These are phyloP conservation scores for Cunninghamia lanceolata DNA, from an alignment of 75 land plant genomes.

Conservation along the genomic window DNA sequence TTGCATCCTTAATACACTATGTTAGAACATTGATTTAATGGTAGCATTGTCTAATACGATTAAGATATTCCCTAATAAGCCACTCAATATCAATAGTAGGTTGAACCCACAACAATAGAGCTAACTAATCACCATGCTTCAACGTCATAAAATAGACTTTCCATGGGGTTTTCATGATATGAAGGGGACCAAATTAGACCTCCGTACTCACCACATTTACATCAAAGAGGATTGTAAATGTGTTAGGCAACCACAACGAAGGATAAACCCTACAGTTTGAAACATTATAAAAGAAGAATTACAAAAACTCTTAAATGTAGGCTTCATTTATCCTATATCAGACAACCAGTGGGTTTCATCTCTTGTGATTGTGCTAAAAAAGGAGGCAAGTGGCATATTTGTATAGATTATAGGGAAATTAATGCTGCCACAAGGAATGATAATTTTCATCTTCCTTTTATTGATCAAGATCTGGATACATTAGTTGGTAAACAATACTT, in stretches of 20 bases:
- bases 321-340: background rate
- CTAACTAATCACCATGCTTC: background rate
- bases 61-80: background rate
- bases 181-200: background rate
- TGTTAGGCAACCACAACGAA: background rate
- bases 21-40: background rate
- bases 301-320: background rate
- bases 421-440: background rate
- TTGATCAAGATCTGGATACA: background rate
- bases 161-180: background rate
- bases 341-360: background rate
- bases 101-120: background rate
- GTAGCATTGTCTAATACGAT: background rate
- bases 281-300: background rate
- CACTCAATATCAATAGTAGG: background rate
- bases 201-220: background rate
- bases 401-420: background rate
- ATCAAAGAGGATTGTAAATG: background rate
- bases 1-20: too few relatives aligned
- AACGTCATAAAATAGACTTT: background rate
- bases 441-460: background rate
- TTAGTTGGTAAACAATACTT: background rate
- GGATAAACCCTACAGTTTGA: background rate
- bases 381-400: background rate
- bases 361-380: background rate